phyloP scores from a whole-genome alignment of 768 basidiomycete genomes.

The Candolleomyces efflorescens region DNA sequence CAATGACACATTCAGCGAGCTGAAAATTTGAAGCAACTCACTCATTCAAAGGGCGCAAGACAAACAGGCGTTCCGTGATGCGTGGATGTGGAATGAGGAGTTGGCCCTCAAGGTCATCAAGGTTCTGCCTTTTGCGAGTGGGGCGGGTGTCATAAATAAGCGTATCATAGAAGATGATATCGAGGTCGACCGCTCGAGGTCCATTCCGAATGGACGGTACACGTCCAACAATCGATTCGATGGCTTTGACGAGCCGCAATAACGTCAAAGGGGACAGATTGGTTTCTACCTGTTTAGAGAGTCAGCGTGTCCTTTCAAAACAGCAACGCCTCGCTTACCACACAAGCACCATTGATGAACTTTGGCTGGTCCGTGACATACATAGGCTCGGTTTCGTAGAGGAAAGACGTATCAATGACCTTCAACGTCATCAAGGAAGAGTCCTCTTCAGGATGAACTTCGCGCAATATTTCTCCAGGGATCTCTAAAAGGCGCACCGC shows the following conservation, averaged over 20 bases:
- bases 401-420: conserved; percentile 76
- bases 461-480: conserved; percentile 27
- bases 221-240: conserved; percentile 76
- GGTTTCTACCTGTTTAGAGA: conserved; percentile 66
- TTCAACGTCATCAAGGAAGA: conserved; percentile 21
- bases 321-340: conserved; percentile 51
- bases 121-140: conserved; percentile 28
- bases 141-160: conserved; percentile 53
- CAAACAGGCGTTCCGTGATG: conserved; percentile 85
- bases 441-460: conserved; percentile 10
- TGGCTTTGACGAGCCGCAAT: conserved; percentile 60
- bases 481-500: conserved; percentile 71
- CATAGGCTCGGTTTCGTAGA: conserved; percentile 96
- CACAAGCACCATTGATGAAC: conserved; percentile 89
- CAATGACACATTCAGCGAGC: not conserved
- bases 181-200: conserved; percentile 87
- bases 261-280: conserved; percentile 56
- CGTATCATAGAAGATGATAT: conserved; percentile 74
- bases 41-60: conserved; percentile 85
- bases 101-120: conserved; percentile 59
- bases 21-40: conserved; percentile 35
- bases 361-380: conserved; percentile 87
- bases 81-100: conserved; percentile 84
- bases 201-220: conserved; percentile 78
- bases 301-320: not conserved